Percentiles rank a stretch among this genome's conserved stretches.
These are phyloP conservation scores for Daldinia eschscholtzii DNA, from an alignment of 2,329 filamentous ascomycete genomes.

Conservation along the genomic window DNA sequence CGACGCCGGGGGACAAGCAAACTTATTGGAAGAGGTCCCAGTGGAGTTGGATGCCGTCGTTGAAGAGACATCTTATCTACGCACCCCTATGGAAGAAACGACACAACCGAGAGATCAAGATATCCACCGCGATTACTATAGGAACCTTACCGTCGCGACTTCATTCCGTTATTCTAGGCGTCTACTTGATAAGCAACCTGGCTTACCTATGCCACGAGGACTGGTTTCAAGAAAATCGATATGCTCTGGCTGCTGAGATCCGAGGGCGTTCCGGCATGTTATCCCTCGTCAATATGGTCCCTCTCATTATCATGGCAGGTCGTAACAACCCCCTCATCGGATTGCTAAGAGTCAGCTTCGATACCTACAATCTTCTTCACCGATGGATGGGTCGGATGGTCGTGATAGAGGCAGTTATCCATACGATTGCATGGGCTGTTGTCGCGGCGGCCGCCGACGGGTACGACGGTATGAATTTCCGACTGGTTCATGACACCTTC, in stretches of 20 bases:
- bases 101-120: constrained; percentile 74
- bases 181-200: constrained; percentile 72
- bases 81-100: constrained; percentile 74
- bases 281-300: constrained; percentile 90
- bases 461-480: constrained; percentile 67
- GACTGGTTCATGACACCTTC: constrained; percentile 71
- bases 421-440: constrained; percentile 79
- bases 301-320: constrained; percentile 87
- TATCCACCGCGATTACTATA: constrained; percentile 68
- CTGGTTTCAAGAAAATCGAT: constrained; percentile 69
- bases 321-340: constrained; percentile 93
- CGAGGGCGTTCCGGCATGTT: constrained; percentile 88
- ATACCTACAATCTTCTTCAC: constrained; percentile 93
- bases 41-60: constrained; percentile 70
- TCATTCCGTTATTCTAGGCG: constrained; percentile 67
- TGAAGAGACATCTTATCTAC: constrained; percentile 74
- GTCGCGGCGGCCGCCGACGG: constrained; percentile 77
- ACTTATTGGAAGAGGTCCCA: constrained; percentile 70
- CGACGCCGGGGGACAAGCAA: constrained; percentile 64
- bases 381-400: constrained; percentile 85
- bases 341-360: constrained; percentile 88
- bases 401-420: constrained; percentile 75
- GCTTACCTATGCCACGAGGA: constrained; percentile 73
- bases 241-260: constrained; percentile 80
- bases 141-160: constrained; percentile 75